Conservation (phyloP, 148 eudicot species). For the Fagopyrum tataricum region DNA sequence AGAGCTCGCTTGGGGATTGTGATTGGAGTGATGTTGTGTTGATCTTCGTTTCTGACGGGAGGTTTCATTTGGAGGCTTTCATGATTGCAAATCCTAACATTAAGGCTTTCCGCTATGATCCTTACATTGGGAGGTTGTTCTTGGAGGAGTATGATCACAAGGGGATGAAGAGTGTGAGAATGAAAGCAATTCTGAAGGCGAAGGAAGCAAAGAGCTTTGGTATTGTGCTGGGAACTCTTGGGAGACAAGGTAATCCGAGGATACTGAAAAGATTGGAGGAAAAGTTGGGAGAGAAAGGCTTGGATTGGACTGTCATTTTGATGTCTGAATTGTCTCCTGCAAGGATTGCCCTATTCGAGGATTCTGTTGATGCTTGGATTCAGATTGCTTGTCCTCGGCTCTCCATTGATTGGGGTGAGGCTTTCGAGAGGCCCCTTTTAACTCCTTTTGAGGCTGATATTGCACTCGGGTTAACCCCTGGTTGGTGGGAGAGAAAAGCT, state of each 20-base stretch:
- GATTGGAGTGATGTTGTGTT: slow-evolving; percentile 42
- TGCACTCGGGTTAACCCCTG: slow-evolving; percentile 80
- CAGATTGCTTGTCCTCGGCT: slow-evolving; percentile 90
- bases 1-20: slow-evolving; percentile 6
- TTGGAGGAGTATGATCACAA: slow-evolving; percentile 87
- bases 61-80: slow-evolving; percentile 93
- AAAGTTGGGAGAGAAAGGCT: slow-evolving; percentile 71
- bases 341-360: slow-evolving; percentile 65
- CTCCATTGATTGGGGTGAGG: slow-evolving; percentile 98
- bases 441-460: slow-evolving; percentile 91
- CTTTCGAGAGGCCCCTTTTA: slow-evolving; percentile 73
- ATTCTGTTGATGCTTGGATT: slow-evolving; percentile 93
- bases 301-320: slow-evolving; percentile 63
- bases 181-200: slow-evolving; percentile 64
- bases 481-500: slow-evolving; percentile 86
- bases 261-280: slow-evolving; percentile 69
- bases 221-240: slow-evolving; percentile 81
- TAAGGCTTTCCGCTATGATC: slow-evolving; percentile 79
- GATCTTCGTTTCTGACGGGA: slow-evolving; percentile 85
- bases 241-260: slow-evolving; percentile 92
- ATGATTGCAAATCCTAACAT: slow-evolving; percentile 88
- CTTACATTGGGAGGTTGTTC: slow-evolving; percentile 77
- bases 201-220: slow-evolving; percentile 71
- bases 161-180: slow-evolving; percentile 78
- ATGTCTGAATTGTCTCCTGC: slow-evolving; percentile 83